A percentile compares a stretch with the other conserved stretches of the same genome.
Conservation (phyloP, 352 stramenopile genomes). For the Globisporangium acanthophoron region DNA sequence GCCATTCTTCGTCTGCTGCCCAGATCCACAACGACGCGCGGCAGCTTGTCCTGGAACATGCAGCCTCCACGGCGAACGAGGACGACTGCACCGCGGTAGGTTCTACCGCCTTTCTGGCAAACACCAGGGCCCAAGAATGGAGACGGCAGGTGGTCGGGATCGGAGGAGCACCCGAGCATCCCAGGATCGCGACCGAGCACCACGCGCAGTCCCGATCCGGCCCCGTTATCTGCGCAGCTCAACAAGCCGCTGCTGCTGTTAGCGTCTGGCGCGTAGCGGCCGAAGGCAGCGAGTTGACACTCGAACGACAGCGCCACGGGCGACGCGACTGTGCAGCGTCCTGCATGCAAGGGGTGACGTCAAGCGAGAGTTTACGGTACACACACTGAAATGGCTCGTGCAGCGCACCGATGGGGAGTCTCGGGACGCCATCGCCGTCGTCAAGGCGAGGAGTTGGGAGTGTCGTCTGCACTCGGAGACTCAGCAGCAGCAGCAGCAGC, state of each 20-base stretch:
- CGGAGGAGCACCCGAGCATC: slow-evolving; percentile 20
- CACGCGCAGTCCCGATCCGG: slow-evolving; percentile 1
- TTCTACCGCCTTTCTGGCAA: too few species aligned
- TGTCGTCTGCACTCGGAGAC: neutral
- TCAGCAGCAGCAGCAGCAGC: neutral
- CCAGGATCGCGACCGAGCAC: slow-evolving; percentile 11
- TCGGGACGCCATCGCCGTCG: too few species aligned
- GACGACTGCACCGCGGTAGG: slow-evolving; percentile 13
- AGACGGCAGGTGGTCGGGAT: too few species aligned
- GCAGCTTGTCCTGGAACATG: slow-evolving; percentile 33
- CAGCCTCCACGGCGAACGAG: slow-evolving; percentile 32
- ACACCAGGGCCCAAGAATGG: too few species aligned
- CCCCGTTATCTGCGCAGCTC: too few species aligned
- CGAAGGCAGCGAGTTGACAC: slow-evolving; percentile 31
- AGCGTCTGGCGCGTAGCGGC: slow-evolving; percentile 14
- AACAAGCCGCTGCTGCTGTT: neutral
- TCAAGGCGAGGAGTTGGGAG: neutral
- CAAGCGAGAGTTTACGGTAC: neutral
- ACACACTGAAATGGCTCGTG: neutral
- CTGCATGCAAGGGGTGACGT: neutral
- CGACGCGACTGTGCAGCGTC: neutral
- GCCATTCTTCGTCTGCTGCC: neutral
- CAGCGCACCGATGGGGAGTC: slow-evolving; percentile 1
- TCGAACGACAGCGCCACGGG: neutral
- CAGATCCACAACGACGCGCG: slow-evolving; percentile 1